phyloP scores from a whole-genome alignment of 2,329 filamentous ascomycete species.

The Phoma herbarum region DNA sequence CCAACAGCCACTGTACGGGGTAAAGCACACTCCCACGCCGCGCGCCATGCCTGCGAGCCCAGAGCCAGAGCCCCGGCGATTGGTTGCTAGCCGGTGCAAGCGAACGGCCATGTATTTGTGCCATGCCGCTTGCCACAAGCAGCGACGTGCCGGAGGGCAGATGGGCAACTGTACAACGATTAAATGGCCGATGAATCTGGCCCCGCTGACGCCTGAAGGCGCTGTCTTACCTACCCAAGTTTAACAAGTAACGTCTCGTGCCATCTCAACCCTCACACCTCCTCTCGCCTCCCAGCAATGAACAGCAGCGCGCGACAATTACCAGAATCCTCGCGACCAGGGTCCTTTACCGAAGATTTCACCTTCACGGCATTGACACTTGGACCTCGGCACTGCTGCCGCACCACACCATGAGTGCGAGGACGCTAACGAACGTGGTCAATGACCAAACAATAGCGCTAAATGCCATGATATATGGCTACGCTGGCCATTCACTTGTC shows the following conservation, averaged over 20 bases:
- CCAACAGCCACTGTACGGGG: conserved; percentile 36
- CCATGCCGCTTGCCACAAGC: conserved; percentile 48
- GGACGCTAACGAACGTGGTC: conserved; percentile 53
- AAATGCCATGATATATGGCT: conserved; percentile 61
- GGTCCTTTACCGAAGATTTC: conserved; percentile 25
- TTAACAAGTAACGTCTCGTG: conserved; percentile 21
- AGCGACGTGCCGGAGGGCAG: conserved; percentile 15
- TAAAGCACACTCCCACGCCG: conserved; percentile 33
- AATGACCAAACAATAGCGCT: conserved; percentile 56
- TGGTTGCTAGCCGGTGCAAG: conserved; percentile 38
- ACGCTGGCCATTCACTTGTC: conserved; percentile 60
- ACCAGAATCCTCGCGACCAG: conserved; percentile 29
- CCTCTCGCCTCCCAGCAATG: conserved; percentile 35
- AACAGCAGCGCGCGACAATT: conserved; percentile 31
- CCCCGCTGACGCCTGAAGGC: conserved; percentile 41
- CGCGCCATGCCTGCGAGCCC: conserved; percentile 33
- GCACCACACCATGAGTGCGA: conserved; percentile 45
- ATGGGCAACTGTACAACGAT: conserved; percentile 41
- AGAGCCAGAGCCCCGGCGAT: conserved; percentile 34
- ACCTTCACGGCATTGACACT: conserved; percentile 24
- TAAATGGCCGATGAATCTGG: conserved; percentile 38
- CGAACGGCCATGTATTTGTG: conserved; percentile 42
- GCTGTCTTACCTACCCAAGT: conserved; percentile 37
- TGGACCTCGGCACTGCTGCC: conserved; percentile 20
- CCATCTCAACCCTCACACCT: conserved; percentile 16